Evolutionary conservation across 129 eudicot species (phyloP).

Genomic region (Artemisia annua): DNA sequence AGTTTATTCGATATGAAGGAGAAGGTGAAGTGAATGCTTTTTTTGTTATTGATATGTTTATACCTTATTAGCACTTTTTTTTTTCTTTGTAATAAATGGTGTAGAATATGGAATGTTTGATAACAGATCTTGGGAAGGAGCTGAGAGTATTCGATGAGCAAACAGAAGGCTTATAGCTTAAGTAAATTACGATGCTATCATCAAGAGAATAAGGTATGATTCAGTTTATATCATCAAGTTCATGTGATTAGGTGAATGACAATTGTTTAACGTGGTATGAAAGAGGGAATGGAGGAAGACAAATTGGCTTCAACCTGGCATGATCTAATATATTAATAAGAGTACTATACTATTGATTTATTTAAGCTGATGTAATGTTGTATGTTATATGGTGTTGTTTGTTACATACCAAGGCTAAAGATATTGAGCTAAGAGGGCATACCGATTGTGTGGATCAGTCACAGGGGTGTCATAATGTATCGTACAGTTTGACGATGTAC

Average conservation of each 20-base stretch:
- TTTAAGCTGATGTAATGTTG: no score
- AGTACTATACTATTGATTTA: no score
- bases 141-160: constrained; percentile 82
- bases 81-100: not conserved
- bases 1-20: no score
- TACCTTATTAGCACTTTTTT: no score
- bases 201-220: constrained; percentile 64
- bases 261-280: constrained; percentile 15
- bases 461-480: no score
- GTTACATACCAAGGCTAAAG: no score
- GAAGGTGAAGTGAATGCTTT: no score
- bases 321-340: constrained; percentile 13
- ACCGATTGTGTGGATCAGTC: no score
- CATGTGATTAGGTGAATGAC: not conserved
- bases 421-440: no score
- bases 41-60: no score
- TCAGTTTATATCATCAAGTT: not conserved
- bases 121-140: constrained; percentile 93
- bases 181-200: constrained; percentile 82
- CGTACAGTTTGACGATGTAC: no score
- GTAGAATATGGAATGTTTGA: constrained; percentile 87
- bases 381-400: no score
- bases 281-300: constrained; percentile 82
- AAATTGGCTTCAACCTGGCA: constrained; percentile 49
- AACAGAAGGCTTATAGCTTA: constrained; percentile 70